These are phyloP conservation scores for Didymella exigua DNA, from an alignment of 2,329 filamentous ascomycete species.

Conservation along the genomic window DNA sequence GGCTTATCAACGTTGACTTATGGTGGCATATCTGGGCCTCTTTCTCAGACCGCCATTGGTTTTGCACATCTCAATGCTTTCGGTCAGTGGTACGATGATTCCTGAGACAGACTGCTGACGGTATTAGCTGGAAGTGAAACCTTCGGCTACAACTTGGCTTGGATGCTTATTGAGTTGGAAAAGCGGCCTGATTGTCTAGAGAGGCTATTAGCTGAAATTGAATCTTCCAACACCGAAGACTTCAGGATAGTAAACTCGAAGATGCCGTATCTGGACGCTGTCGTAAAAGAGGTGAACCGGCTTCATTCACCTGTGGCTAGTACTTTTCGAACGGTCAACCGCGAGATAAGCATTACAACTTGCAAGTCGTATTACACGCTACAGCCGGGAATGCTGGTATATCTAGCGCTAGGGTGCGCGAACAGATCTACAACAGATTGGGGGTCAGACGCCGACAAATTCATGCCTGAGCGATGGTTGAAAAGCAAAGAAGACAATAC, in stretches of 20 bases:
- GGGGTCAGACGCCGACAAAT: not conserved
- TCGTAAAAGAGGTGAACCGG: not conserved
- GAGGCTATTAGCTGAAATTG: not conserved
- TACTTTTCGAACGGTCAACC: conserved; percentile 2
- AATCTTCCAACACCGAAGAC: not conserved
- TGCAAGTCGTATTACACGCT: not conserved
- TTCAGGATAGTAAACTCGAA: conserved; percentile 1
- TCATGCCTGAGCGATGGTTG: not conserved
- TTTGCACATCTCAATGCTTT: conserved; percentile 3
- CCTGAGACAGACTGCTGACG: not conserved
- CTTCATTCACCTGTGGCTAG: not conserved
- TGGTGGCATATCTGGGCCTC: not conserved
- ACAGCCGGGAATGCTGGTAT: not conserved
- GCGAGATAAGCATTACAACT: not conserved
- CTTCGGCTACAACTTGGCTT: not conserved
- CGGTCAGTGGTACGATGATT: not conserved
- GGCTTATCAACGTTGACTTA: not conserved
- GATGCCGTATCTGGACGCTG: not conserved
- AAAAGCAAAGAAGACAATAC: not conserved
- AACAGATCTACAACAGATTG: not conserved
- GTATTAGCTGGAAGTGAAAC: not conserved
- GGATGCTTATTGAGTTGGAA: not conserved
- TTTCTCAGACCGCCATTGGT: not conserved
- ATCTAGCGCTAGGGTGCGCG: not conserved
- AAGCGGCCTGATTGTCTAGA: not conserved